phyloP scores from a whole-genome alignment of 1,284 basidiomycete species.

The Lentinula novae-zelandiae region DNA sequence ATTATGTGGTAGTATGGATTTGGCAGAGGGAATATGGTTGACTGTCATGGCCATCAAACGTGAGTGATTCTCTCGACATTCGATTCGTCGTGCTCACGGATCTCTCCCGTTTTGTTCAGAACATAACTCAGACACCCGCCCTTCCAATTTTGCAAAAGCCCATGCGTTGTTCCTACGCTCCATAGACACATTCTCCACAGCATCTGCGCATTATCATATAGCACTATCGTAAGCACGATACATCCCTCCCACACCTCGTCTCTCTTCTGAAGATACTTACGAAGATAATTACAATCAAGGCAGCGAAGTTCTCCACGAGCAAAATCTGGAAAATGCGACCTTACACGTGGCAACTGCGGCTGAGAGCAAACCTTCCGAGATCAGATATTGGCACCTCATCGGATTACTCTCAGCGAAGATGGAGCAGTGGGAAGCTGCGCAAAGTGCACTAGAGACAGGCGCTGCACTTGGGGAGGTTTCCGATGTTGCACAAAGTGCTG shows the following conservation, averaged over 20 bases:
- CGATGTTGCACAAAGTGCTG: neutral
- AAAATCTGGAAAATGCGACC: slow-evolving; percentile 2
- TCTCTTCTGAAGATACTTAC: slow-evolving; percentile 20
- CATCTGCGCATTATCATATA: slow-evolving; percentile 75
- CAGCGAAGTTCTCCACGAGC: slow-evolving; percentile 52
- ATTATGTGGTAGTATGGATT: slow-evolving; percentile 50
- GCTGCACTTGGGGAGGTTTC: slow-evolving; percentile 45
- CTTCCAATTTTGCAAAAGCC: slow-evolving; percentile 55
- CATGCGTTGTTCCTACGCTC: slow-evolving; percentile 57
- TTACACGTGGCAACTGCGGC: slow-evolving; percentile 6
- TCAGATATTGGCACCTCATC: slow-evolving; percentile 10
- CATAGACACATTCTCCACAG: slow-evolving; percentile 49
- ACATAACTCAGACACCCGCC: slow-evolving; percentile 60
- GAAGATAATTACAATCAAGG: neutral
- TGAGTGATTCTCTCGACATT: slow-evolving; percentile 19
- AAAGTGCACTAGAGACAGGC: slow-evolving; percentile 73
- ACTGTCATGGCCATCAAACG: slow-evolving; percentile 60
- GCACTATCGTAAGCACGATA: slow-evolving; percentile 73
- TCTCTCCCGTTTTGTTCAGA: slow-evolving; percentile 37
- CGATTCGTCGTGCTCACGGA: neutral
- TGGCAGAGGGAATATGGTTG: slow-evolving; percentile 68
- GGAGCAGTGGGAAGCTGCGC: slow-evolving; percentile 81
- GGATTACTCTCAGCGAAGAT: slow-evolving; percentile 74
- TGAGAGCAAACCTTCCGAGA: slow-evolving; percentile 5
- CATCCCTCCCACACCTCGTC: slow-evolving; percentile 33